Base-by-base conservation (phyloP, 306 rosid species). In the Cucurbita ficifolia region DNA sequence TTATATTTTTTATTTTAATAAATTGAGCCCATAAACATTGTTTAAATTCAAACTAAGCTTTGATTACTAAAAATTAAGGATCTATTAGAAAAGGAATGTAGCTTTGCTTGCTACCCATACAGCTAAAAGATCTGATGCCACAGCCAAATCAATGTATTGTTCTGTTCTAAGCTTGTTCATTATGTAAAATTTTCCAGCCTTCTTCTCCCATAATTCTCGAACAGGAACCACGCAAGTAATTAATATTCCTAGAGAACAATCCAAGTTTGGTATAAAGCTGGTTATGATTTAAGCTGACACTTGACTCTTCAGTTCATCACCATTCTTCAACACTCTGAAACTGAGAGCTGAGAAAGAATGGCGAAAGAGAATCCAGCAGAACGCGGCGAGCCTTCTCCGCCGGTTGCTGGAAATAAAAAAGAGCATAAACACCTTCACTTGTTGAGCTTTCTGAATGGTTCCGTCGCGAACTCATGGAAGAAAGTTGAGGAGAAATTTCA, bases 391-490 rank as follows among this genome's bases (percentile, higher is more conserved):
- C 79, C 62, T 19, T 12, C 22, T 22, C 17, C 0, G 45, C 69
- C 11, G 5, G 1, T 49, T 49, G n/a, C 1, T 49, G 7, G 7
- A 0, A 60, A 87, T 61, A 0, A 29, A 58, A n/a, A 68, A 67
- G 17, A 72, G 13, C 50, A 21, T 7, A 84, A 81, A 78, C 97
- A 96, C 75, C 46, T 87, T 42, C 84, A 78, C 79, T 74, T 88
- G 72, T 78, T 94, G 73, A 85, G 89, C 8, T 90, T 94, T 84
- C 92, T 94, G 10, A 86, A 89, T 35, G 78, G 91, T 70, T 82
- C 90, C 6, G 52, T 74, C 14, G 86, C 85, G 0, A 97, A 87
- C 54, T 89, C 90, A 6, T 90, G 98, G 98, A 76, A 18, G 58
- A 57, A 83, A 0, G 76, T 87, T 67, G 85, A 86, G 77, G 79